Percentiles rank a stretch among this genome's conserved stretches.
Conservation (phyloP, 495 filamentous ascomycete genomes). For the Melanomma pulvis-pyrius region DNA sequence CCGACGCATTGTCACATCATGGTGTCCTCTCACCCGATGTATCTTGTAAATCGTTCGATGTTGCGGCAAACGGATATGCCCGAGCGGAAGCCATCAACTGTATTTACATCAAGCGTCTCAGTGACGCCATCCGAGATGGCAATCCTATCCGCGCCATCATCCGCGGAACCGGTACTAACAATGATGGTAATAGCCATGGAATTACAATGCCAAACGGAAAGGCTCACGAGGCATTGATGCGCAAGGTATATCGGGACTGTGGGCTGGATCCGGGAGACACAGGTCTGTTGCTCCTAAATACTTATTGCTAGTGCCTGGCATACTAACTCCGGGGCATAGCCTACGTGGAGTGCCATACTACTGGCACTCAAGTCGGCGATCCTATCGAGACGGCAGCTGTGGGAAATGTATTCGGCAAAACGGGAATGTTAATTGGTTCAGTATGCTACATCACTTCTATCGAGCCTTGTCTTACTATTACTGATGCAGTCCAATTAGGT, state of each 20-base stretch:
- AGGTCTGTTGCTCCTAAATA: conserved; percentile 41
- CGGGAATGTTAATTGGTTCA: conserved; percentile 37
- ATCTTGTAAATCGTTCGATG: conserved; percentile 41
- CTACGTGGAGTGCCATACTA: conserved; percentile 51
- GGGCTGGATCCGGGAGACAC: conserved; percentile 19
- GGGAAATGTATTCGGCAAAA: conserved; percentile 47
- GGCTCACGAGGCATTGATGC: conserved; percentile 18
- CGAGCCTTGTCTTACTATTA: not conserved
- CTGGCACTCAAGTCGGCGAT: conserved; percentile 44
- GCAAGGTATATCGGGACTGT: conserved; percentile 21
- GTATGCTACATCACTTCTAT: conserved; percentile 7
- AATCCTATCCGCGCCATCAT: conserved; percentile 53
- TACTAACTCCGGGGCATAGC: no score
- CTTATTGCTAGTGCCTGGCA: no score
- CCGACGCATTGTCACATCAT: not conserved
- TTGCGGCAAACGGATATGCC: conserved; percentile 49
- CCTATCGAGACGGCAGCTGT: conserved; percentile 51
- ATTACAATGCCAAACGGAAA: conserved; percentile 15
- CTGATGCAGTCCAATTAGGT: conserved; percentile 4
- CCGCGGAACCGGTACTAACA: conserved; percentile 47
- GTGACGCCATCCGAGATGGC: conserved; percentile 38
- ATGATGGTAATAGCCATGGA: conserved; percentile 49
- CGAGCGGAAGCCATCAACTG: conserved; percentile 51
- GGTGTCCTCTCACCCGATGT: conserved; percentile 9
- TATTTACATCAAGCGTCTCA: conserved; percentile 45